Percentiles rank a stretch among this genome's conserved stretches.
Evolutionary conservation across 2,329 filamentous ascomycete species (phyloP).

Genomic region (Monosporascus ibericus): DNA sequence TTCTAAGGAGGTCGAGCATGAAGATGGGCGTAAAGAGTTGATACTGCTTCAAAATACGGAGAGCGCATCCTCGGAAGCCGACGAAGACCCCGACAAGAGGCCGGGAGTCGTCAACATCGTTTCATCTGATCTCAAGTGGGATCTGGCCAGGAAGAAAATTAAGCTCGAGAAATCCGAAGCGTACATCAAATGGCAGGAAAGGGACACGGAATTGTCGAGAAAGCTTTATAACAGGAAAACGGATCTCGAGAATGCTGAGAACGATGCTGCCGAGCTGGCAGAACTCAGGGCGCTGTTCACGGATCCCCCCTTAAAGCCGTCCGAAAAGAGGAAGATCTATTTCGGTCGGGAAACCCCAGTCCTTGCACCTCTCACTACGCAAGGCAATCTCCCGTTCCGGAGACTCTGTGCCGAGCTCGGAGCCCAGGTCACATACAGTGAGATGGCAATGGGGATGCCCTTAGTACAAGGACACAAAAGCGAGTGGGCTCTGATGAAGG

Average conservation of each 20-base stretch:
- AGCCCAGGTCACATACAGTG: slow-evolving; percentile 90
- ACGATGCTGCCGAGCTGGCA: slow-evolving; percentile 31
- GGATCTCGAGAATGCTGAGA: slow-evolving; percentile 34
- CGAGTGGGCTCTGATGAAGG: slow-evolving; percentile 94
- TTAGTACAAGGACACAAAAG: slow-evolving; percentile 82
- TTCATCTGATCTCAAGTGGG: slow-evolving; percentile 61
- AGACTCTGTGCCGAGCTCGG: slow-evolving; percentile 84
- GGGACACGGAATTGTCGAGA: slow-evolving; percentile 47
- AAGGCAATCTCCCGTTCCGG: slow-evolving; percentile 92
- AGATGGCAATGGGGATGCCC: slow-evolving; percentile 93
- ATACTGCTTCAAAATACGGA: slow-evolving; percentile 56
- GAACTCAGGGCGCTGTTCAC: slow-evolving; percentile 74
- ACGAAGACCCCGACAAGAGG: slow-evolving; percentile 37
- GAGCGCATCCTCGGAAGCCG: slow-evolving; percentile 29
- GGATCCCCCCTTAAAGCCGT: slow-evolving; percentile 83
- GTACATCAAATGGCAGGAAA: slow-evolving; percentile 73
- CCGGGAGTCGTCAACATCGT: slow-evolving; percentile 73
- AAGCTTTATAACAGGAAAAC: slow-evolving; percentile 40
- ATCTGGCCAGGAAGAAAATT: slow-evolving; percentile 66
- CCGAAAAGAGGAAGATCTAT: slow-evolving; percentile 89
- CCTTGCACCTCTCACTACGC: slow-evolving; percentile 90
- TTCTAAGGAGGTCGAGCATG: slow-evolving; percentile 69
- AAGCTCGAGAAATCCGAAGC: slow-evolving; percentile 67
- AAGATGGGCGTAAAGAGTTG: slow-evolving; percentile 79
- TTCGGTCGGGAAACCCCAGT: slow-evolving; percentile 91